Evolutionary conservation across 2,329 filamentous ascomycete species (phyloP), one percentile per base, ranked within the genome.

Genomic region (Aspergillus melleus): DNA sequence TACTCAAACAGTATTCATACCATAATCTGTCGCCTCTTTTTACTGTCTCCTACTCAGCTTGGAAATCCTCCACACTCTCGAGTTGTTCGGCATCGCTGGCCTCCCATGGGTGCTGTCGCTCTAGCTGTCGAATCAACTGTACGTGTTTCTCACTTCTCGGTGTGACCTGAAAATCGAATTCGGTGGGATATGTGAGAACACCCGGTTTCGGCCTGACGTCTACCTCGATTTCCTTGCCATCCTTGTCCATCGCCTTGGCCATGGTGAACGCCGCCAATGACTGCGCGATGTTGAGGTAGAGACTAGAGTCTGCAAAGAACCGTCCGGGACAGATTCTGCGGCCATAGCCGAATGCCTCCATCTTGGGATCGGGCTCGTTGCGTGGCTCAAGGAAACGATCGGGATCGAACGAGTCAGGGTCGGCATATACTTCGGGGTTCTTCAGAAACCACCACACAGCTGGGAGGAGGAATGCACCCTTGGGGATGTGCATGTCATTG

Each of bases 221-320:
- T 0, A 76, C 72, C 26, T 32, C 32, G 19, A 54, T 54, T 6
- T 54, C 52, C 32, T 46, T 46, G 4, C 36, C 52, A 12, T 54
- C 2, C 2, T 75, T 76, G 0, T 81, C 65, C 12, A 72, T 70
- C 20, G 65, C 61, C 60, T 80, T 80, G 22, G 62, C 59, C 19
- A 84, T 71, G 4, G 75, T 65, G 52, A 85, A 85, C 0, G 77
- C 78, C 0, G 83, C 76, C 0, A 86, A 69, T 0, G 74, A 67
- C 24, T 79, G 80, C 0, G 75, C 78, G 20, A 79, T 72, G n/a
- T 64, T 77, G 8, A 80, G 61, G 58, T 74, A 80, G 1, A 80
- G 29, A 0, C 73, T 71, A 6, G 71, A 70, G 29, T 80, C 76
- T 1, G 79, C 78, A 12, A 80, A 65, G 30, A 72, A 61, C 4